These are phyloP conservation scores for Saturnispora gosingensis DNA, from an alignment of 805 yeast genomes.

Conservation along the genomic window DNA sequence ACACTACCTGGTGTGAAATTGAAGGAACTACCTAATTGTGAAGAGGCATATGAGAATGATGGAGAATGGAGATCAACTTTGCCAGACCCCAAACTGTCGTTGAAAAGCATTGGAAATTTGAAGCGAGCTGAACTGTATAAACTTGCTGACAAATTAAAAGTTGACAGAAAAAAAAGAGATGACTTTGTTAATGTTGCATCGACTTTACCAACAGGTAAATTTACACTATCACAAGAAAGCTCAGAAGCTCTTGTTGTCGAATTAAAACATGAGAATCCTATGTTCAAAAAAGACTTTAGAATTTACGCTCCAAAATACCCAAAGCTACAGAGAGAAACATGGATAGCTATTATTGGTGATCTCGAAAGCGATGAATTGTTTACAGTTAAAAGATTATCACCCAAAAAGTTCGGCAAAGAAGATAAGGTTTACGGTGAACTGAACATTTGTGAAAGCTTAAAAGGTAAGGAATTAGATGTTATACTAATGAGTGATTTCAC, in stretches of 20 bases:
- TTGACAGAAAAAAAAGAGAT: conserved; percentile 32
- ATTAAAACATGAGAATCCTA: conserved; percentile 44
- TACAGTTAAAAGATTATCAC: conserved; percentile 69
- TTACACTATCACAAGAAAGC: conserved; percentile 31
- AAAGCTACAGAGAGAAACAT: conserved; percentile 83
- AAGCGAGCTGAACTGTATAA: conserved; percentile 25
- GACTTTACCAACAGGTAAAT: conserved; percentile 52
- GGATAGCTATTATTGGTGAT: conserved; percentile 69
- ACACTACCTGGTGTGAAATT: conserved; percentile 41
- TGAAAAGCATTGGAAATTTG: conserved; percentile 35
- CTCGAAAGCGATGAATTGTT: conserved; percentile 42
- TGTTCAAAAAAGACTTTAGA: conserved; percentile 49
- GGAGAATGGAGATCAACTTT: conserved; percentile 31
- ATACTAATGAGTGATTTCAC: conserved; percentile 58
- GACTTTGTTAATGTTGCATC: conserved; percentile 46
- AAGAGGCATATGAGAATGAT: conserved; percentile 19
- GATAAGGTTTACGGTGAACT: conserved; percentile 37
- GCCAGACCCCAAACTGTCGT: conserved; percentile 15
- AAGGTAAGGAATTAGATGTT: conserved; percentile 38
- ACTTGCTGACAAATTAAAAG: conserved; percentile 32
- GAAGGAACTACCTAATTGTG: conserved; percentile 13
- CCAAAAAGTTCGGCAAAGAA: conserved; percentile 28
- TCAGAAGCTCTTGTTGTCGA: conserved; percentile 32
- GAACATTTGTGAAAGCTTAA: conserved; percentile 39
- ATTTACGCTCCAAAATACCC: conserved; percentile 77